A percentile compares a stretch with the other conserved stretches of the same genome.
phyloP scores from a whole-genome alignment of 495 filamentous ascomycete species.

The Thermothielavioides terrestris region DNA sequence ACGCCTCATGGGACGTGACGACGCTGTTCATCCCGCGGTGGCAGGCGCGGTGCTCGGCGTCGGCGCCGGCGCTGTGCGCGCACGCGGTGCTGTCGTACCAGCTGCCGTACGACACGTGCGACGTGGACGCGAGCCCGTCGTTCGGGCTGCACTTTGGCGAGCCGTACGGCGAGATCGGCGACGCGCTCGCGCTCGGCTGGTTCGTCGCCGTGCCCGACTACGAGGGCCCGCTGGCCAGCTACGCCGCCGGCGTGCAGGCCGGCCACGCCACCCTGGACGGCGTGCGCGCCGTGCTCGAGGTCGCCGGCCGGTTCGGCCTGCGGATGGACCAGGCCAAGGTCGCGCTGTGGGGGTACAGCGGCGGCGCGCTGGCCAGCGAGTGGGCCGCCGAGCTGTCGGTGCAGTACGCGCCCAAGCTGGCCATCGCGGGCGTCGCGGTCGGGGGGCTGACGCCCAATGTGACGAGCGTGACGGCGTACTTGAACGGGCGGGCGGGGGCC shows the following conservation, averaged over 20 bases:
- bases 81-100: constrained; percentile 20
- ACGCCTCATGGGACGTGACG: constrained; percentile 41
- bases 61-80: not conserved
- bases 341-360: constrained; percentile 48
- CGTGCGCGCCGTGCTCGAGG: constrained; percentile 33
- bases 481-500: constrained; percentile 16
- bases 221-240: constrained; percentile 37
- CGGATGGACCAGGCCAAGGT: constrained; percentile 15
- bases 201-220: constrained; percentile 42
- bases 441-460: constrained; percentile 39
- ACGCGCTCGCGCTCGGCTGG: constrained; percentile 29
- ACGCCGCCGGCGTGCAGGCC: constrained; percentile 26
- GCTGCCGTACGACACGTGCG: constrained; percentile 21
- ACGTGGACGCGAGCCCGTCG: constrained; percentile 17
- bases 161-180: constrained; percentile 12
- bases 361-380: constrained; percentile 46
- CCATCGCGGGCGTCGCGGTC: constrained; percentile 41
- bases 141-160: constrained; percentile 17
- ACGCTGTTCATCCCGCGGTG: constrained; percentile 39
- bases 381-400: constrained; percentile 46
- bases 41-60: not conserved
- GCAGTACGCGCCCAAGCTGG: constrained; percentile 47
- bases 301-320: constrained; percentile 3
- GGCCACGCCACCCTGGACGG: constrained; percentile 43
- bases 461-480: constrained; percentile 14